Evolutionary conservation across 371 early-diverging fungal genomes (phyloP).

Genomic region (Mortierella sp.): DNA sequence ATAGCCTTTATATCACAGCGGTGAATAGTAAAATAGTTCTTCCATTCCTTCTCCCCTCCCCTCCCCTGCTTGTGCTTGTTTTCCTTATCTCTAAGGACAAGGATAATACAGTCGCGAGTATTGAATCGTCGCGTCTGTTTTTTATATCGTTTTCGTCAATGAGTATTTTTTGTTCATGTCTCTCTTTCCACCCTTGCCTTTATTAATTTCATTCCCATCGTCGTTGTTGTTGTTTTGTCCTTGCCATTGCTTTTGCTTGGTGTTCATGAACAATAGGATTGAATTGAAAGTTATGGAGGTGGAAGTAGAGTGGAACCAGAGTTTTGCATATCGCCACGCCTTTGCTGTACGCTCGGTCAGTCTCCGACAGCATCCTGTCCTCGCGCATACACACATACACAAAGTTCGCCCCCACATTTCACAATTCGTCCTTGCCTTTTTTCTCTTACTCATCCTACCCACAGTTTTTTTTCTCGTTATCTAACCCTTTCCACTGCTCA

Average conservation of each 20-base stretch:
- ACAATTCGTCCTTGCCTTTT: too few species aligned
- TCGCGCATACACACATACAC: background rate
- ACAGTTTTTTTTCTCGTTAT: background rate
- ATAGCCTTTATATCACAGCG: too few species aligned
- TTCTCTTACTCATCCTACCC: background rate
- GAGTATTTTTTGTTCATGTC: background rate
- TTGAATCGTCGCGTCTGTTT: constrained; percentile 3
- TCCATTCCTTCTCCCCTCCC: too few species aligned
- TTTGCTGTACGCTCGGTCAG: background rate
- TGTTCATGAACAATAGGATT: background rate
- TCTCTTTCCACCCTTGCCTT: background rate
- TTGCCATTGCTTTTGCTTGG: background rate
- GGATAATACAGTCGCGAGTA: background rate
- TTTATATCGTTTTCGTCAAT: background rate
- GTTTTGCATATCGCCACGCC: constrained; percentile 7
- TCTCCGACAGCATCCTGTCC: background rate
- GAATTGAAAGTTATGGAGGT: background rate
- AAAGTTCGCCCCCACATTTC: background rate
- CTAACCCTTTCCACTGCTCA: background rate
- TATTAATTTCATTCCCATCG: background rate
- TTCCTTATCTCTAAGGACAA: background rate
- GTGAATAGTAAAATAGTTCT: too few species aligned
- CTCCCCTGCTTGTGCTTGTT: background rate
- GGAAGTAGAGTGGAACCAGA: too few species aligned
- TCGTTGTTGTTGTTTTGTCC: background rate